Evolutionary conservation across 2,329 filamentous ascomycete species (phyloP).

Genomic region (Microsporum canis): DNA sequence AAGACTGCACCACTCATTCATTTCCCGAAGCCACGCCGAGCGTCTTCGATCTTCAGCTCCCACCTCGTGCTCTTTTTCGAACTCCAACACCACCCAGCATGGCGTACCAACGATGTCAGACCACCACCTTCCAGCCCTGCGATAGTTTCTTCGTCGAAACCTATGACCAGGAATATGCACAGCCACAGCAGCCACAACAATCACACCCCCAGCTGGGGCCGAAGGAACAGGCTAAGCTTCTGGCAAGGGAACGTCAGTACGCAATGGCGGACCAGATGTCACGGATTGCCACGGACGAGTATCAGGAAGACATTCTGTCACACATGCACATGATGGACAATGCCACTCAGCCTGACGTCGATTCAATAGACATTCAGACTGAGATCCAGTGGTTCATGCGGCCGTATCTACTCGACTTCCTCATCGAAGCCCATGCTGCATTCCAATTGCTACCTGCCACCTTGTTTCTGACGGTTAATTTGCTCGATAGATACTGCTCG

Average conservation of each 20-base stretch:
- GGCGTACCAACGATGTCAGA: slow-evolving; percentile 43
- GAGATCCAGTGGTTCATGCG: slow-evolving; percentile 99
- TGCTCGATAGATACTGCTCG: slow-evolving; percentile 95
- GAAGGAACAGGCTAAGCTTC: slow-evolving; percentile 64
- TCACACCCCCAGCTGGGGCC: slow-evolving; percentile 42
- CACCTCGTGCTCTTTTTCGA: slow-evolving; percentile 11
- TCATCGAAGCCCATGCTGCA: slow-evolving; percentile 91
- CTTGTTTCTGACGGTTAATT: slow-evolving; percentile 89
- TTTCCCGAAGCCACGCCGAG: slow-evolving; percentile 27
- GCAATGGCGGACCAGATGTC: slow-evolving; percentile 84
- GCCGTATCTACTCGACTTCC: slow-evolving; percentile 93
- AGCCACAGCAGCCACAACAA: slow-evolving; percentile 27
- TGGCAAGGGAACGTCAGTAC: slow-evolving; percentile 74
- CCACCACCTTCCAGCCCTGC: slow-evolving; percentile 49
- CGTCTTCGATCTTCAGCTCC: slow-evolving; percentile 18
- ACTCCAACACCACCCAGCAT: slow-evolving; percentile 31
- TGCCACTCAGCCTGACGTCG: slow-evolving; percentile 87
- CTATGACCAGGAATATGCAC: slow-evolving; percentile 41
- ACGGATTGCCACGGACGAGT: slow-evolving; percentile 72
- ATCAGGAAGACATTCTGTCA: slow-evolving; percentile 83
- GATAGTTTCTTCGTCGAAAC: slow-evolving; percentile 59
- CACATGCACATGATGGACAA: slow-evolving; percentile 95
- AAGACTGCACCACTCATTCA: slow-evolving; percentile 23
- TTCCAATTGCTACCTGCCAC: slow-evolving; percentile 92
- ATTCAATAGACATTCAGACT: slow-evolving; percentile 96